These are phyloP conservation scores for Beta macrorhiza DNA, from an alignment of 179 eudicot species.

Conservation along the genomic window DNA sequence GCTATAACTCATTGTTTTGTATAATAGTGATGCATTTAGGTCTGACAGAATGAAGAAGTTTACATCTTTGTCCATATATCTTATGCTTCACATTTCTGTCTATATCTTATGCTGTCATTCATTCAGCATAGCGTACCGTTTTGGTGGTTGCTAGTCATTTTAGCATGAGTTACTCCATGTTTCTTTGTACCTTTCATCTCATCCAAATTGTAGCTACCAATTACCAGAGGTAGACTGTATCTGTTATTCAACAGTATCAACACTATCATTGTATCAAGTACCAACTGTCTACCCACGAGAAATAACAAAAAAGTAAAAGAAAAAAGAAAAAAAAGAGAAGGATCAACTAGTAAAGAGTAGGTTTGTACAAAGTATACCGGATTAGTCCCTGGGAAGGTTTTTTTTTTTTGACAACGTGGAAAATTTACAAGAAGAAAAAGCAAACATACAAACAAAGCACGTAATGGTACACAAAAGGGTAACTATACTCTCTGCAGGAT, in stretches of 20 bases:
- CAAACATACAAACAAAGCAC: too few species aligned
- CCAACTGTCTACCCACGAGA: not conserved
- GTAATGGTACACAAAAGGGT: too few species aligned
- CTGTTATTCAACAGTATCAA: not conserved
- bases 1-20: not conserved
- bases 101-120: not conserved
- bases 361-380: too few species aligned
- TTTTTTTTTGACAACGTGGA: too few species aligned
- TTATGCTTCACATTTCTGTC: not conserved
- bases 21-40: conserved; percentile 1
- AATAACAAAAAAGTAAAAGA: not conserved
- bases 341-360: not conserved
- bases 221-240: not conserved
- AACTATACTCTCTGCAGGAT: too few species aligned
- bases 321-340: not conserved
- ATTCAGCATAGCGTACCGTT: not conserved
- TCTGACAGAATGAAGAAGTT: not conserved
- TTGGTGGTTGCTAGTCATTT: not conserved
- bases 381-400: too few species aligned
- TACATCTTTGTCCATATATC: not conserved
- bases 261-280: not conserved
- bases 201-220: not conserved
- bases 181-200: not conserved
- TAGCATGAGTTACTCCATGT: not conserved
- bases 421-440: too few species aligned